Evolutionary conservation across 257 asterid genomes (phyloP).

Genomic region (Henckelia pumila): DNA sequence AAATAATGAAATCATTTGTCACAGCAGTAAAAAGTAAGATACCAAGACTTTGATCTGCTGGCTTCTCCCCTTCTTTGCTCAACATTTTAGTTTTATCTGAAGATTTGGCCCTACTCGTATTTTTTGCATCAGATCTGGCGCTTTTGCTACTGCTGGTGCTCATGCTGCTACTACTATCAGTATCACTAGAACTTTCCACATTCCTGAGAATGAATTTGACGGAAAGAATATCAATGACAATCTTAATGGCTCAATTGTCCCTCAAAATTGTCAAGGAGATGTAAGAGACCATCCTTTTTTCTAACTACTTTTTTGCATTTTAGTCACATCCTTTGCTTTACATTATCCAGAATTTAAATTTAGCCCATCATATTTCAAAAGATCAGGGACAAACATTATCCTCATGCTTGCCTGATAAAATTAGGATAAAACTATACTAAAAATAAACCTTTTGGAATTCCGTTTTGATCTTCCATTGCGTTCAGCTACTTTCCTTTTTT

Average conservation of each 20-base stretch:
- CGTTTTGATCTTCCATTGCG: constrained; percentile 45
- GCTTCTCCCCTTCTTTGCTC: constrained; percentile 34
- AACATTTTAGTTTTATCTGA: constrained; percentile 32
- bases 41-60: constrained; percentile 35
- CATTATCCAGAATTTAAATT: constrained; percentile 13
- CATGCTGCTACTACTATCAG: constrained; percentile 40
- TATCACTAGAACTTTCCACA: constrained; percentile 64
- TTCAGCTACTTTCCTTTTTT: constrained; percentile 41
- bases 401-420: constrained; percentile 19
- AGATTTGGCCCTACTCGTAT: constrained; percentile 31
- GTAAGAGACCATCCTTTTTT: neutral
- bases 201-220: constrained; percentile 39
- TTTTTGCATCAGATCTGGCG: constrained; percentile 69
- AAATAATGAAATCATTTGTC: constrained; percentile 6
- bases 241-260: neutral
- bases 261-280: no score
- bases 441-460: constrained; percentile 52
- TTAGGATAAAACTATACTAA: constrained; percentile 5
- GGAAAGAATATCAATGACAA: constrained; percentile 1
- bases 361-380: neutral
- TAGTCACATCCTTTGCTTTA: constrained; percentile 9
- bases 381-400: constrained; percentile 5
- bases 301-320: neutral
- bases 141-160: constrained; percentile 39
- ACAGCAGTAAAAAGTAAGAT: constrained; percentile 15